A percentile compares a stretch with the other conserved stretches of the same genome.
Evolutionary conservation across 2,329 filamentous ascomycete genomes (phyloP).

Genomic region (Fusarium goolgardi): DNA sequence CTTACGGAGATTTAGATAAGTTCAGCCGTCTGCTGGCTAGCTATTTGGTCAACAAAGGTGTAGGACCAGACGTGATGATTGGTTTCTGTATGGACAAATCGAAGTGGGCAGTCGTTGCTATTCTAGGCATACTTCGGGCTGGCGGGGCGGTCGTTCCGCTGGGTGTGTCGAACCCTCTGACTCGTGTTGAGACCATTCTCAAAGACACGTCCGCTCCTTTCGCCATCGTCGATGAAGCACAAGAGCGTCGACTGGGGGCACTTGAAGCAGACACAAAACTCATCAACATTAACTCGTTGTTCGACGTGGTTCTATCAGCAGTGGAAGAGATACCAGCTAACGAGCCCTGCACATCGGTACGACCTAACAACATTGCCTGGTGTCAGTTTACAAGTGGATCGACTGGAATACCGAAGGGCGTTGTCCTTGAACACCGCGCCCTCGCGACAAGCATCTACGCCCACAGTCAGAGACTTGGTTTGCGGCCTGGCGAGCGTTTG

Average conservation of each 20-base stretch:
- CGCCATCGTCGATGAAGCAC: background rate
- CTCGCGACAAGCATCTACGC: background rate
- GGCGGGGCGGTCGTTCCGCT: slow-evolving; percentile 2
- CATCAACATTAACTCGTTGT: background rate
- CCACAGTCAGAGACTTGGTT: background rate
- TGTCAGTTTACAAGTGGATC: background rate
- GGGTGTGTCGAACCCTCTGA: slow-evolving; percentile 1
- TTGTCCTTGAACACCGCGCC: slow-evolving; percentile 1
- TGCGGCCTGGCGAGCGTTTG: background rate
- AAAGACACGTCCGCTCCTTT: background rate
- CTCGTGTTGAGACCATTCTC: slow-evolving; percentile 1
- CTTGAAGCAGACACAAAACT: background rate
- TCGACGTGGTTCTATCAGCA: background rate
- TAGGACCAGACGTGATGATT: background rate
- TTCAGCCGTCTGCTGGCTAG: background rate
- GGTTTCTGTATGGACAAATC: slow-evolving; percentile 8
- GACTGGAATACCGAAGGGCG: slow-evolving; percentile 4
- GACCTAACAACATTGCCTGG: background rate
- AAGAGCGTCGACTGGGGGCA: background rate
- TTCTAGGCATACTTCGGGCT: slow-evolving; percentile 1
- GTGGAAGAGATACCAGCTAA: background rate
- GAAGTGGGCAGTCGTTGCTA: background rate
- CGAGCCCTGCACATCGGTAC: background rate
- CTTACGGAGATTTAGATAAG: background rate
- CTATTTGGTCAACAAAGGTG: background rate